These are phyloP conservation scores for Aspergillus amoenus DNA, from an alignment of 2,329 filamentous ascomycete species.

Conservation along the genomic window DNA sequence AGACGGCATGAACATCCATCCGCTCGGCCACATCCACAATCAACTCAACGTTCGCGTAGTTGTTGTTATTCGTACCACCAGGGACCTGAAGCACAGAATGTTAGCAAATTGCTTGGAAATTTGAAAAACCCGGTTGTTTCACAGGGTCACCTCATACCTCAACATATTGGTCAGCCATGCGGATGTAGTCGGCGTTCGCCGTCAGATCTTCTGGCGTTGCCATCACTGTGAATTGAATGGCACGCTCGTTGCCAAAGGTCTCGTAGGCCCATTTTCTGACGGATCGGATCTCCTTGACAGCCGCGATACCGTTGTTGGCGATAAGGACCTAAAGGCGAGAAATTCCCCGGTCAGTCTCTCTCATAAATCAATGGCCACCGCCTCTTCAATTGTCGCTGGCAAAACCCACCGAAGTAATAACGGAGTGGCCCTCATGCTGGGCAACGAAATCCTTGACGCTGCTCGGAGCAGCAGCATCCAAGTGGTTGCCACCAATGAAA, in stretches of 20 bases:
- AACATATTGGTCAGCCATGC: conserved; percentile 99
- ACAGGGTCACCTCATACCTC: conserved; percentile 55
- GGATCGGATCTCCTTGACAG: conserved; percentile 98
- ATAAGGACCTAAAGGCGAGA: conserved; percentile 73
- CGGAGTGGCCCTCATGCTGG: conserved; percentile 86
- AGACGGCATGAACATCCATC: conserved; percentile 97
- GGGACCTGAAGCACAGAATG: conserved; percentile 61
- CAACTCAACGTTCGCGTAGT: conserved; percentile 98
- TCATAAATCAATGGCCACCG: background rate
- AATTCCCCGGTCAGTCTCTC: background rate
- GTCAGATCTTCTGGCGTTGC: conserved; percentile 95
- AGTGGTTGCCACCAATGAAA: conserved; percentile 92
- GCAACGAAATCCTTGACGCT: conserved; percentile 96
- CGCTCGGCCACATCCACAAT: conserved; percentile 98
- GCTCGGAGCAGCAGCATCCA: conserved; percentile 77
- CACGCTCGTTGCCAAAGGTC: conserved; percentile 95
- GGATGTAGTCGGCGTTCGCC: conserved; percentile 98
- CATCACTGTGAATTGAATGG: conserved; percentile 99
- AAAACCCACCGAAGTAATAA: conserved; percentile 90
- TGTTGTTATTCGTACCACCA: conserved; percentile 99
- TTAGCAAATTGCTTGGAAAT: background rate
- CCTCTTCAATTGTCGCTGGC: background rate
- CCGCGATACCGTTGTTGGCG: conserved; percentile 99
- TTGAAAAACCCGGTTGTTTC: background rate
- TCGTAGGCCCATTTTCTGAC: conserved; percentile 99